Percentiles rank a stretch among this genome's conserved stretches.
phyloP scores from a whole-genome alignment of 2,329 filamentous ascomycete genomes.

The Monilinia fructigena region DNA sequence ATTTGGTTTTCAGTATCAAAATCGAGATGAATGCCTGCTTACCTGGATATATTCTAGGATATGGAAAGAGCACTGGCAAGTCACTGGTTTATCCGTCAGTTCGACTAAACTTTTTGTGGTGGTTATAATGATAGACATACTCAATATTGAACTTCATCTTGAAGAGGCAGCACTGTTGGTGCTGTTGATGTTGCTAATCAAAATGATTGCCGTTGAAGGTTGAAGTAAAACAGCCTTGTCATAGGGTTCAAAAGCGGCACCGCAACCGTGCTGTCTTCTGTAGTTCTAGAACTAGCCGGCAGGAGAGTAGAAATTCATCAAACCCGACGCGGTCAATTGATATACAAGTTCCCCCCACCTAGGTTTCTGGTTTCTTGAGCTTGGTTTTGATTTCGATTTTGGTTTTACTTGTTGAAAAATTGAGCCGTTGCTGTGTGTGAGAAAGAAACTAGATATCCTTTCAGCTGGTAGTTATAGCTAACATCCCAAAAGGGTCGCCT shows the following conservation, averaged over 20 bases:
- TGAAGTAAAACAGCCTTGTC: conserved; percentile 17
- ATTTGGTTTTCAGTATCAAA: background rate
- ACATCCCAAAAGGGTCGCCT: too few species aligned
- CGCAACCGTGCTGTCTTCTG: background rate
- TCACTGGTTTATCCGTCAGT: conserved; percentile 49
- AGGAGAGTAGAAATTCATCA: background rate
- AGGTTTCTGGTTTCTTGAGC: background rate
- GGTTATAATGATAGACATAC: conserved; percentile 43
- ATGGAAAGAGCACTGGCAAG: conserved; percentile 70
- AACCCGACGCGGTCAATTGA: background rate
- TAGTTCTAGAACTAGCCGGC: background rate
- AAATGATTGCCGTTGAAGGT: background rate
- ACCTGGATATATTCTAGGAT: conserved; percentile 68
- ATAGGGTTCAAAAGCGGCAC: conserved; percentile 19
- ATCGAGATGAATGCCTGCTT: conserved; percentile 18
- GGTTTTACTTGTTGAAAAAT: background rate
- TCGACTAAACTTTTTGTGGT: conserved; percentile 14
- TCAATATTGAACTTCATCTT: conserved; percentile 80
- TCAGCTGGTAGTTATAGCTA: too few species aligned
- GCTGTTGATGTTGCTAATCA: conserved; percentile 18
- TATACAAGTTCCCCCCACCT: too few species aligned
- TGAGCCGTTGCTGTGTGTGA: background rate
- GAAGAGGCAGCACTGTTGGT: conserved; percentile 9
- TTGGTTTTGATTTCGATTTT: too few species aligned
- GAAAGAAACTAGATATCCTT: too few species aligned